phyloP scores from a whole-genome alignment of 148 eudicot genomes.

The Beta vulgaris region DNA sequence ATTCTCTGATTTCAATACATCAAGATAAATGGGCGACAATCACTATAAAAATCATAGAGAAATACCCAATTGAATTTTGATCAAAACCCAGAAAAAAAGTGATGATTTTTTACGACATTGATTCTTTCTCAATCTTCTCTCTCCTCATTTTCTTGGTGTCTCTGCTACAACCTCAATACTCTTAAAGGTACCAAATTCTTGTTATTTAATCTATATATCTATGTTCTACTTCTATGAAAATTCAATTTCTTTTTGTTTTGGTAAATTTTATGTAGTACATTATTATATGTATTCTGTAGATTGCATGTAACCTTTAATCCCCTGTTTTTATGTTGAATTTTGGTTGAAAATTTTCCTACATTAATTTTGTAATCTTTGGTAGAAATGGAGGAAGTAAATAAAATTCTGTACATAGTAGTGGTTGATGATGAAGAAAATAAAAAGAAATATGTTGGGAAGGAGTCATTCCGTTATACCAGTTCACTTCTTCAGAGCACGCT shows the following conservation, averaged over 20 bases:
- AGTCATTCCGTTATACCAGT: constrained; percentile 74
- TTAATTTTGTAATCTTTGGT: neutral
- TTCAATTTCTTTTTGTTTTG: too few species aligned
- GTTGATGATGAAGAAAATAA: constrained; percentile 48
- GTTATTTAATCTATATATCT: too few species aligned
- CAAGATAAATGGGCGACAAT: neutral
- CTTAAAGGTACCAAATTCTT: too few species aligned
- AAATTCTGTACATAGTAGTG: constrained; percentile 71
- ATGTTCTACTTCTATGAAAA: too few species aligned
- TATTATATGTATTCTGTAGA: neutral
- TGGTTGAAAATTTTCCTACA: too few species aligned
- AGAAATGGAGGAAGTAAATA: constrained; percentile 53
- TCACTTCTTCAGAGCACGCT: constrained; percentile 75
- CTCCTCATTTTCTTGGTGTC: too few species aligned
- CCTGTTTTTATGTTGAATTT: neutral
- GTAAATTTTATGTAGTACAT: too few species aligned
- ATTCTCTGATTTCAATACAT: neutral
- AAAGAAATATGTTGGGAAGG: constrained; percentile 24
- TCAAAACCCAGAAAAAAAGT: neutral
- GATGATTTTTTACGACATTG: neutral
- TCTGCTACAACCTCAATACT: too few species aligned
- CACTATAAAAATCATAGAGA: neutral
- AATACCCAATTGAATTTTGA: neutral
- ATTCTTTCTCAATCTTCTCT: too few species aligned
- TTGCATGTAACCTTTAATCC: neutral